Percentiles rank a stretch among this genome's conserved stretches.
These are phyloP conservation scores for Euphorbia lathyris DNA, from an alignment of 345 rosid species.

Conservation along the genomic window DNA sequence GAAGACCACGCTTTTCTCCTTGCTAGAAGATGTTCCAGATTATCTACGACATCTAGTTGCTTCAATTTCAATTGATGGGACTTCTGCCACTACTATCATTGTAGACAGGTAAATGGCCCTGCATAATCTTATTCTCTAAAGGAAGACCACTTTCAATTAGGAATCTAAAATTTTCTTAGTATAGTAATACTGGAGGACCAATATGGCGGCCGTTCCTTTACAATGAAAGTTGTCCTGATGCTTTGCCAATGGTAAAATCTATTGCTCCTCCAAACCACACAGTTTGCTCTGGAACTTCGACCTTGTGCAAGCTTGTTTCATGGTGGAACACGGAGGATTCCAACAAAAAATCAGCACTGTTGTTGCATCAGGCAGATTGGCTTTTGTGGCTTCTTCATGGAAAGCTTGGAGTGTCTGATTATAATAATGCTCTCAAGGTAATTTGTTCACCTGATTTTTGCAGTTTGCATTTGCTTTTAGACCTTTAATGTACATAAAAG, in stretches of 20 bases:
- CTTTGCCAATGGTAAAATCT: slow-evolving; percentile 63
- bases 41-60: slow-evolving; percentile 50
- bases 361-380: slow-evolving; percentile 98
- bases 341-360: slow-evolving; percentile 45
- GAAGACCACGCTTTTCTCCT: slow-evolving; percentile 59
- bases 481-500: neutral
- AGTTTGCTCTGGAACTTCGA: slow-evolving; percentile 83
- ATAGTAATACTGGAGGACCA: slow-evolving; percentile 67
- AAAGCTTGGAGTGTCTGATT: slow-evolving; percentile 82
- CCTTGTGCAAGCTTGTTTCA: slow-evolving; percentile 85
- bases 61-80: slow-evolving; percentile 83
- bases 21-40: slow-evolving; percentile 70
- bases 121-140: neutral
- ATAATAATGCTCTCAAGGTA: slow-evolving; percentile 90
- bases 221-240: slow-evolving; percentile 76
- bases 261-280: slow-evolving; percentile 88
- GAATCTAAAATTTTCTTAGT: slow-evolving; percentile 13
- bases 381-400: slow-evolving; percentile 91
- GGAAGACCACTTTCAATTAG: neutral
- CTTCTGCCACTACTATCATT: slow-evolving; percentile 87
- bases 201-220: slow-evolving; percentile 72
- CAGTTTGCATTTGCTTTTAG: neutral
- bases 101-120: slow-evolving; percentile 51
- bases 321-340: slow-evolving; percentile 67
- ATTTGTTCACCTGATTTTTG: neutral